Conservation (phyloP, 768 basidiomycete species). For the Hygrophoropsis aurantiaca region DNA sequence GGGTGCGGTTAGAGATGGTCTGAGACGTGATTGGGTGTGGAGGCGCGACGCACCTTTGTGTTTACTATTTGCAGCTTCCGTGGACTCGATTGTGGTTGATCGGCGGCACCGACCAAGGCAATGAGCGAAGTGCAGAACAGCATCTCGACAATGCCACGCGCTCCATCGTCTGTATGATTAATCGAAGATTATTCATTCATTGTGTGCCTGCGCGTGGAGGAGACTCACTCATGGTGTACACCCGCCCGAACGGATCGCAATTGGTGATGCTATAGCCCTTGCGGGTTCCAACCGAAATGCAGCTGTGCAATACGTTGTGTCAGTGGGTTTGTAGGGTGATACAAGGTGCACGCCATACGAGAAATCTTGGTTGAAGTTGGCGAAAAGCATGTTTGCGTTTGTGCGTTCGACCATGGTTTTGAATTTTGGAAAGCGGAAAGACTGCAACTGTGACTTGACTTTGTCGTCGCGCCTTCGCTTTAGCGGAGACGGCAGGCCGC, state of each 20-base stretch:
- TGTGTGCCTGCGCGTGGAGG: background rate
- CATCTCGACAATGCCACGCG: slow-evolving; percentile 98
- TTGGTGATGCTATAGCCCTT: slow-evolving; percentile 98
- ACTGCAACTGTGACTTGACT: too few relatives aligned
- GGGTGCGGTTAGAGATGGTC: background rate
- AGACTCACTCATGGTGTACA: slow-evolving; percentile 88
- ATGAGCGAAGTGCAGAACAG: slow-evolving; percentile 98
- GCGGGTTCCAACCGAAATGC: slow-evolving; percentile 91
- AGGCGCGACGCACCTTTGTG: slow-evolving; percentile 73
- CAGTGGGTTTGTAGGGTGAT: slow-evolving; percentile 2
- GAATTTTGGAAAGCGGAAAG: slow-evolving; percentile 1
- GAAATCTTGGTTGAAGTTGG: slow-evolving; percentile 98
- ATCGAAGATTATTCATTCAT: background rate
- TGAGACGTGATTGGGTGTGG: slow-evolving; percentile 7
- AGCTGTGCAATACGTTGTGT: slow-evolving; percentile 49
- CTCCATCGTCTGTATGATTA: slow-evolving; percentile 72
- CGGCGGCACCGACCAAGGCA: slow-evolving; percentile 93
- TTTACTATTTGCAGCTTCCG: slow-evolving; percentile 97
- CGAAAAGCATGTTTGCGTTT: slow-evolving; percentile 67
- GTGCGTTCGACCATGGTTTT: slow-evolving; percentile 37
- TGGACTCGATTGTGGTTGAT: slow-evolving; percentile 87
- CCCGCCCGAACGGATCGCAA: slow-evolving; percentile 95
- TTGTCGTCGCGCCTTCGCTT: too few relatives aligned
- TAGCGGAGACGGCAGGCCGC: too few relatives aligned
- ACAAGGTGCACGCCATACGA: slow-evolving; percentile 51